Evolutionary conservation across 305 asterid species (phyloP), one percentile per base, ranked within the genome.

Genomic region (Coffea humblotiana): DNA sequence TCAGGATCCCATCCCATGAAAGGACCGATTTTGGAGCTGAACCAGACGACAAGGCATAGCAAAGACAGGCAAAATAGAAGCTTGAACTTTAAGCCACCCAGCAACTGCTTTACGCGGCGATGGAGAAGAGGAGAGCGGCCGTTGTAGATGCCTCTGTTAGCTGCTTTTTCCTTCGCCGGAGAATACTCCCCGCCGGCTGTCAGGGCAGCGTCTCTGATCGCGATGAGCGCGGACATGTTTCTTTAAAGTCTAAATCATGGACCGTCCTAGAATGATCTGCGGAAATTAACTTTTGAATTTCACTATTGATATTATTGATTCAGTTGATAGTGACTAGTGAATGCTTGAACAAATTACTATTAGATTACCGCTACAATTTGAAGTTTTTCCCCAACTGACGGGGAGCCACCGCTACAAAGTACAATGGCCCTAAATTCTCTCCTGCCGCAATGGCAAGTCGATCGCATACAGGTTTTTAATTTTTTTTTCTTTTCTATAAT

Each of bases 1-100:
- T 87, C 89, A 68, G 81, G 88, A 77, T 86, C 81, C 96, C 96
- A 91, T 63, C 90, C 92, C 91, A 88, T 90, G 63, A 85, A 77
- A 71, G 82, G 76, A 8, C 87, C 83, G 73, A 87, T 61, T 56
- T 72, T 81, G 15, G 91, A 87, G 82, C 89, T 77, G 78, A 90
- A 83, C 84, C 85, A 80, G 66, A 81, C 76, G 47, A 82, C 40
- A 25, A 80, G 80, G 68, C 77, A 72, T 2, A 90, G 49, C 74
- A 87, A 52, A 79, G 81, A 84, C 21, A 85, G 40, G 43, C 85
- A 74, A 49, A 88, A 29, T 49, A 91, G 74, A 18, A 91, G 83
- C 83, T 88, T 90, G 80, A 85, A 83, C 87, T 86, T 91, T 21
- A 85, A 78, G 70, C 84, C 85, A 64, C 89, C 87, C 18, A 85